Base-by-base conservation (phyloP, 2,329 filamentous ascomycete genomes). In the Penicillium sp. region DNA sequence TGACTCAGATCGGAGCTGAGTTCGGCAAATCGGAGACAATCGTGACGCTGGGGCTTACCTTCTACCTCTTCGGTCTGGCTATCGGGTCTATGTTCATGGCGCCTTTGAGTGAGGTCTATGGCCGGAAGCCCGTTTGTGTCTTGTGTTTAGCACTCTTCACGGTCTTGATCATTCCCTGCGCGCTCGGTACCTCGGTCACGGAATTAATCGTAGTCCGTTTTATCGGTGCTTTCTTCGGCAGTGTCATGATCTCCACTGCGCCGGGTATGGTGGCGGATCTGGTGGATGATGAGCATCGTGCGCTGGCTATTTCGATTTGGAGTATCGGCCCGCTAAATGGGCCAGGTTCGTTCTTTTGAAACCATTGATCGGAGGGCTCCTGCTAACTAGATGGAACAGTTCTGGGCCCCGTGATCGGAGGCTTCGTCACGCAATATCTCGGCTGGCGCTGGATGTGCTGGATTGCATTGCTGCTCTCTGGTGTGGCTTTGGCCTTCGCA, bases 371-470 rank as follows among this genome's bases (percentile, higher is more conserved):
- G 9, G 10, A 18, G 3, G 6, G n/a, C 2, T 0, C 3, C 41
- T 28, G 16, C 50, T 62, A 44, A 61, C 28, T 13, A 2, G n/a
- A 16, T 42, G 42, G 21, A 44, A 13, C 47, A 71, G 72, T 76
- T 0, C 75, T 85, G 28, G 85, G 87, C 0, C 87, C 88, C 0
- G 74, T 92, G 0, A 86, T 96, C 31, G 91, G 91, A 21, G 91
- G 91, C 0, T 95, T 95, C 61, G 83, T 88, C 1, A 89, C 77
- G 4, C 67, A 78, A 52, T 76, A 76, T 57, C 76, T 94, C 2
- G 90, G 90, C 10, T 96, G 92, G 92, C 77, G 91, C 28, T 96
- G 90, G 90, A 87, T 86, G 34, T 88, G 89, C 65, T 95, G 89
- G 88, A 79, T 94, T 18, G 82, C 86, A 8, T 73, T 93, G 64